These are phyloP conservation scores for Durio zibethinus DNA, from an alignment of 345 rosid genomes.

Conservation along the genomic window DNA sequence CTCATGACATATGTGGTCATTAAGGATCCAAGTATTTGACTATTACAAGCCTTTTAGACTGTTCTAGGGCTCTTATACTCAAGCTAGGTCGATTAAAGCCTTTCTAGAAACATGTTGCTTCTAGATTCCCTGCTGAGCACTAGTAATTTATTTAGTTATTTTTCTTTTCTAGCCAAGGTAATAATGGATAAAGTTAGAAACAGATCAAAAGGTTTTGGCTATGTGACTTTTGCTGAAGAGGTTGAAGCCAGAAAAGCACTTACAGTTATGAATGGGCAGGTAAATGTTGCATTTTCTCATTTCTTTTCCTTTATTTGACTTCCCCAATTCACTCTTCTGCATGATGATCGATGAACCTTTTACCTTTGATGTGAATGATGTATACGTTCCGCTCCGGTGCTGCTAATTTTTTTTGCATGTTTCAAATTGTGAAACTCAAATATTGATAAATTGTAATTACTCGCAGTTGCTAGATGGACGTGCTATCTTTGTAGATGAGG, in stretches of 20 bases:
- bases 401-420: not conserved
- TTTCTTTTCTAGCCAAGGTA: slow-evolving; percentile 38
- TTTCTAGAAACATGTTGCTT: too few relatives aligned
- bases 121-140: too few relatives aligned
- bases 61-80: too few relatives aligned
- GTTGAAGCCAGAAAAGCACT: slow-evolving; percentile 53
- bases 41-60: too few relatives aligned
- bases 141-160: not conserved
- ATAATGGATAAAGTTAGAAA: slow-evolving; percentile 33
- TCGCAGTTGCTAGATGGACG: slow-evolving; percentile 65
- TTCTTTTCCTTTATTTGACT: not conserved
- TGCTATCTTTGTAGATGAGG: slow-evolving; percentile 41
- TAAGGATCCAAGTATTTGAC: too few relatives aligned
- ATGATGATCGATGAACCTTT: not conserved
- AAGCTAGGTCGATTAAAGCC: too few relatives aligned
- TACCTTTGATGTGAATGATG: not conserved
- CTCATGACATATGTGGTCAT: too few relatives aligned
- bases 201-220: slow-evolving; percentile 56
- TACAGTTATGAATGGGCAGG: slow-evolving; percentile 56
- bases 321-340: not conserved
- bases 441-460: not conserved
- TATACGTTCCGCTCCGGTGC: not conserved
- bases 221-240: slow-evolving; percentile 24
- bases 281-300: slow-evolving; percentile 18
- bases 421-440: not conserved